phyloP scores from a whole-genome alignment of 805 yeast species.

The Teunomyces pallodes region DNA sequence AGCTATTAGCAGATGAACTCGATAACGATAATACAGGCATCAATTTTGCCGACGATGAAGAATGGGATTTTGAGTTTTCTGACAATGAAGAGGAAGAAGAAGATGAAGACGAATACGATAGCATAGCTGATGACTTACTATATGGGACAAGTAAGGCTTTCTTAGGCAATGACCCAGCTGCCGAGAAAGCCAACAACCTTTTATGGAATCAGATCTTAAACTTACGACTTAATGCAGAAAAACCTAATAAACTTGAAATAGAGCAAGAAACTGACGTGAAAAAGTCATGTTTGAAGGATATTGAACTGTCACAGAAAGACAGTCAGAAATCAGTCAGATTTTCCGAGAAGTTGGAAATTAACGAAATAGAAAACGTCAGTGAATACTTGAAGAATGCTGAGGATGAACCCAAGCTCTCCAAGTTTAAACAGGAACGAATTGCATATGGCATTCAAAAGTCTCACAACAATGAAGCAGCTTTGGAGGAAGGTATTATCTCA shows the following conservation, averaged over 20 bases:
- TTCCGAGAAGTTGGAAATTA: slow-evolving; percentile 51
- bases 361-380: slow-evolving; percentile 59
- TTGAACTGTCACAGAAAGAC: not conserved
- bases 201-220: slow-evolving; percentile 42
- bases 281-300: slow-evolving; percentile 1
- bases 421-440: slow-evolving; percentile 10
- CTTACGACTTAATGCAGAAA: slow-evolving; percentile 17
- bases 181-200: slow-evolving; percentile 15
- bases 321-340: slow-evolving; percentile 50
- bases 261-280: not conserved
- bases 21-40: slow-evolving; percentile 23
- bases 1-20: slow-evolving; percentile 51
- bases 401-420: slow-evolving; percentile 7
- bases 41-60: slow-evolving; percentile 30
- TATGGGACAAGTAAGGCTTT: slow-evolving; percentile 18
- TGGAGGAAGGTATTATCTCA: not conserved
- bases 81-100: slow-evolving; percentile 37
- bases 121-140: slow-evolving; percentile 29
- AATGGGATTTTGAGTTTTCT: slow-evolving; percentile 34
- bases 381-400: slow-evolving; percentile 37
- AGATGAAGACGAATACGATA: slow-evolving; percentile 12
- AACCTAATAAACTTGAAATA: not conserved
- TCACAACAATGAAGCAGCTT: not conserved
- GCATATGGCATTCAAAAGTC: not conserved
- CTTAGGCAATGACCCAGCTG: slow-evolving; percentile 9